Base-by-base conservation (phyloP, 163 green algal genomes). In the Scenedesmus sp. region DNA sequence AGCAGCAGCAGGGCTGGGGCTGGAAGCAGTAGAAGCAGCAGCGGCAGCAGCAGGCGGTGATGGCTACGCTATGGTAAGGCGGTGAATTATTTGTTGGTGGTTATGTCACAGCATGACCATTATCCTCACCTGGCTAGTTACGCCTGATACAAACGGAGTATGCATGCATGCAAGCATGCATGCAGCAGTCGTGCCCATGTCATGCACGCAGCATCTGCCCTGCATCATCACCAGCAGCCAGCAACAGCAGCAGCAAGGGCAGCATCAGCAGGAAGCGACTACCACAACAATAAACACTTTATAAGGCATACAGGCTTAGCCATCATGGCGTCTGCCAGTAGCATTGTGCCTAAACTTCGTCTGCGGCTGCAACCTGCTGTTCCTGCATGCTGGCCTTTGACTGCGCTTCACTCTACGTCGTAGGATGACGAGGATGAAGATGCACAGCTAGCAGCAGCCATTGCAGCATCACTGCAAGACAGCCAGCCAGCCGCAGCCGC, bases 361-460 rank as follows among this genome's bases (percentile, higher is more conserved):
- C 4, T 86, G 16, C 8, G 76, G 20, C 46, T 0, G 12, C 4
- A 8, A 66, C 81, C 16, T 64, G 16, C 54, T 59, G 34, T 3
- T 15, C 34, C 8, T 59, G 8, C 76, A 9, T 86, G 79, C 67
- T 79, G 67, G 67, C 10, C 79, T 86, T 8, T 82, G 23, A 15
- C 52, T 56, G 54, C 34, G 52, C 15, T 66, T 13, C 2, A 18
- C 23, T 46, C 4, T 5, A 79, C 6, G 1, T 52, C 5, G 3
- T 4, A 77, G n/a, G 23, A 77, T 81, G 84, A 20, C 59, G 55
- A 92, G 1, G 81, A 92, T 55, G 88, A 92, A 46, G 81, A 92
- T 46, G 88, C 81, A 59, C 66, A 86, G 90, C 84, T 93, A 23
- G 90, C 90, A 82, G 84, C 84, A 73, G 90, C 90, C 26, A 90